A percentile compares a stretch with the other conserved stretches of the same genome.
These are phyloP conservation scores for Priceomyces medius DNA, from an alignment of 805 yeast genomes.

Conservation along the genomic window DNA sequence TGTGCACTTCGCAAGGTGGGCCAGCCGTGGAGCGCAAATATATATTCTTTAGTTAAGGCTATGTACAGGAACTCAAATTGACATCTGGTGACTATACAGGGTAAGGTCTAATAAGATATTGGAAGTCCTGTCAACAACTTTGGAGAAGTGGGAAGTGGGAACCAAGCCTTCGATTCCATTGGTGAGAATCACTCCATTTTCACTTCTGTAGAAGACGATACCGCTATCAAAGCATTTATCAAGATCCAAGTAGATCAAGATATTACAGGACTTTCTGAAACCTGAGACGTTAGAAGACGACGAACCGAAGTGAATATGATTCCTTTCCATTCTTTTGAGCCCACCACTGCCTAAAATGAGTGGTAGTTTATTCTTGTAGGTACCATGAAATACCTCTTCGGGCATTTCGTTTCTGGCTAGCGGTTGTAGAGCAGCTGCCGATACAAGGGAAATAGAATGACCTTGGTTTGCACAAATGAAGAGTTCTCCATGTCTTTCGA, in stretches of 20 bases:
- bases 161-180: slow-evolving; percentile 63
- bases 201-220: slow-evolving; percentile 56
- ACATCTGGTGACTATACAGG: not conserved
- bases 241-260: slow-evolving; percentile 63
- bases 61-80: not conserved
- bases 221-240: slow-evolving; percentile 43
- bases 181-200: slow-evolving; percentile 73
- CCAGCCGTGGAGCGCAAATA: too few species aligned
- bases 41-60: too few species aligned
- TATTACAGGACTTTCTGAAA: slow-evolving; percentile 56
- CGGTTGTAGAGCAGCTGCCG: slow-evolving; percentile 38
- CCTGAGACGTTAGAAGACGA: slow-evolving; percentile 64
- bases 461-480: slow-evolving; percentile 90
- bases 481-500: slow-evolving; percentile 21
- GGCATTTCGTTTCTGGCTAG: slow-evolving; percentile 50
- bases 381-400: slow-evolving; percentile 72
- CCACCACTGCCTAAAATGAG: slow-evolving; percentile 55
- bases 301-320: slow-evolving; percentile 83
- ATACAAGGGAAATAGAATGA: slow-evolving; percentile 60
- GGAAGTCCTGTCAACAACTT: not conserved
- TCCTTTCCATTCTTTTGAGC: slow-evolving; percentile 66
- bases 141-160: slow-evolving; percentile 15
- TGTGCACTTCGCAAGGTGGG: too few species aligned
- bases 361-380: slow-evolving; percentile 49
- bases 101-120: not conserved